phyloP scores from a whole-genome alignment of 1,284 basidiomycete genomes.

The Rhodotorula sp. region DNA sequence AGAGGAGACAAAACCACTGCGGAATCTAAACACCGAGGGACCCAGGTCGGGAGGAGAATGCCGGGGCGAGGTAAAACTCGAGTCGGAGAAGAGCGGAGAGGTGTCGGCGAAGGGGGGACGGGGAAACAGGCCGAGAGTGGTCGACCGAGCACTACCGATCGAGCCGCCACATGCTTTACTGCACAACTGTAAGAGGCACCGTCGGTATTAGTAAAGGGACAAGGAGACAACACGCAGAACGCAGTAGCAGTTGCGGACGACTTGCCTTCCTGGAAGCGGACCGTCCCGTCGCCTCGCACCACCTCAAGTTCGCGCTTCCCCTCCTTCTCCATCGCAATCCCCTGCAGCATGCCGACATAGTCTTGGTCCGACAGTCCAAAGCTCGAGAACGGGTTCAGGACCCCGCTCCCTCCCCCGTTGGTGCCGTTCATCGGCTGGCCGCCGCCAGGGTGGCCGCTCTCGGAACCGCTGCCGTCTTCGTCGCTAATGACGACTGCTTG shows the following conservation, averaged over 20 bases:
- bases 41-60: background rate
- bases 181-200: background rate
- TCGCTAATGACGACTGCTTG: slow-evolving; percentile 26
- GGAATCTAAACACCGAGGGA: no score
- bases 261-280: slow-evolving; percentile 35
- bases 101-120: background rate
- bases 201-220: no score
- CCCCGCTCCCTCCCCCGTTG: slow-evolving; percentile 2
- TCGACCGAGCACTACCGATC: background rate
- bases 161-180: background rate
- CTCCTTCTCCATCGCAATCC: slow-evolving; percentile 40
- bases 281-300: slow-evolving; percentile 29
- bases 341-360: slow-evolving; percentile 40
- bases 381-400: slow-evolving; percentile 41
- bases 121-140: background rate
- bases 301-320: slow-evolving; percentile 39
- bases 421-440: slow-evolving; percentile 1
- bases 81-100: background rate
- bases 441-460: background rate
- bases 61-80: background rate
- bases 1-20: no score
- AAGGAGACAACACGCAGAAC: background rate
- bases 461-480: slow-evolving; percentile 4
- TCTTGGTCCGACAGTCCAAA: slow-evolving; percentile 39
- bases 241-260: background rate